Conservation (phyloP, 2,329 filamentous ascomycete species). For the Fulvia fulva region DNA sequence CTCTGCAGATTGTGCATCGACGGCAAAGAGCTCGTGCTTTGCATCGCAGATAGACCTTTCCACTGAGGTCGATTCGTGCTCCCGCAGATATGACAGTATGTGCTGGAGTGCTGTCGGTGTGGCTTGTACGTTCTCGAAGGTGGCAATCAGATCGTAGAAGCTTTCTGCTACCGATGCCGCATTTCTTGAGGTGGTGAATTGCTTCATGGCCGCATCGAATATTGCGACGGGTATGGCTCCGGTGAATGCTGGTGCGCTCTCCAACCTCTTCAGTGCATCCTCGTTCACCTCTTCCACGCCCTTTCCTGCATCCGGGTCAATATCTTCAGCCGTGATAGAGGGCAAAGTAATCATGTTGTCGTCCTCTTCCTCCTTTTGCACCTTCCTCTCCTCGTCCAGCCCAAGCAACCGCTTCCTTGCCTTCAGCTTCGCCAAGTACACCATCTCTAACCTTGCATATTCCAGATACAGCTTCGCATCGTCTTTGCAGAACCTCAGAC, state of each 20-base stretch:
- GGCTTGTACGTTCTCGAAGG: conserved; percentile 64
- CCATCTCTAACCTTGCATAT: conserved; percentile 87
- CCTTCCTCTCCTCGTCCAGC: conserved; percentile 48
- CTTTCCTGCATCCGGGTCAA: conserved; percentile 52
- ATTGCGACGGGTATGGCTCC: conserved; percentile 93
- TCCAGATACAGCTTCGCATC: conserved; percentile 77
- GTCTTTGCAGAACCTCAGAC: conserved; percentile 79
- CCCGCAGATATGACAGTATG: conserved; percentile 60
- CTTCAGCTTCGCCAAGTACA: conserved; percentile 80
- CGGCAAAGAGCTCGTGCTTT: conserved; percentile 63
- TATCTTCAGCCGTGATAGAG: conserved; percentile 58
- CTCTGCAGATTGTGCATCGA: conserved; percentile 59
- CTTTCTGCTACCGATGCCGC: conserved; percentile 59
- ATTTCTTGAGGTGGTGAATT: conserved; percentile 59
- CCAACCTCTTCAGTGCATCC: conserved; percentile 59
- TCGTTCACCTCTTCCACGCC: conserved; percentile 48
- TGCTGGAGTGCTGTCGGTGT: conserved; percentile 66
- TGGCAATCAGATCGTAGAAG: conserved; percentile 76
- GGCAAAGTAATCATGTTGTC: conserved; percentile 57
- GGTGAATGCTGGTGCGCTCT: conserved; percentile 73
- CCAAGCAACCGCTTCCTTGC: conserved; percentile 66
- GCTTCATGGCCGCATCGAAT: conserved; percentile 79
- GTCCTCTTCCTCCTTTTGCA: conserved; percentile 41
- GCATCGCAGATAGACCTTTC: conserved; percentile 64
- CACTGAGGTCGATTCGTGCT: conserved; percentile 50